These are phyloP conservation scores for Solanum aculeatissimum DNA, from an alignment of 305 asterid genomes.

Conservation along the genomic window DNA sequence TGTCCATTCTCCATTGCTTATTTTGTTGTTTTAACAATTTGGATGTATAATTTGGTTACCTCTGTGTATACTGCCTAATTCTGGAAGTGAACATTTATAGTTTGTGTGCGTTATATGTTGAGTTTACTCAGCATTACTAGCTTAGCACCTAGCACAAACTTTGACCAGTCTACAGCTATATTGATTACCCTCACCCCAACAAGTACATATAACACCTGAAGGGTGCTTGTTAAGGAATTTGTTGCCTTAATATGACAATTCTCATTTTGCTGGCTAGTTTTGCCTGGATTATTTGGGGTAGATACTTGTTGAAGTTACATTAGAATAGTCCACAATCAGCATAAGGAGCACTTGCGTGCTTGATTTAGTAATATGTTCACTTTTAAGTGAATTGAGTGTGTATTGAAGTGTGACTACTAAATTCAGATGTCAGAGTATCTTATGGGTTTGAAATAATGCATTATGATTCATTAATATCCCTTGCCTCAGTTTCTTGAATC, in stretches of 20 bases:
- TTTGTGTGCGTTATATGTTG: not conserved
- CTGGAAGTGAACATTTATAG: not conserved
- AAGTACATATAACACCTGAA: not conserved
- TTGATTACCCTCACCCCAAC: not conserved
- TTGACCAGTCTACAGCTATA: not conserved
- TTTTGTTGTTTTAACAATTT: not conserved
- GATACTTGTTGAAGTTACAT: not conserved
- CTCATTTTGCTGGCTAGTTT: not conserved
- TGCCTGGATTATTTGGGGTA: not conserved
- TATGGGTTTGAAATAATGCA: not conserved
- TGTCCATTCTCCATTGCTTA: not conserved
- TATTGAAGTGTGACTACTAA: not conserved
- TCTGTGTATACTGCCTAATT: not conserved
- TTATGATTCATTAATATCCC: not conserved
- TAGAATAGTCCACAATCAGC: not conserved
- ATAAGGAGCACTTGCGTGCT: not conserved
- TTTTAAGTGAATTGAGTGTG: not conserved
- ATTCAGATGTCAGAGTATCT: not conserved
- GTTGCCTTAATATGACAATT: not conserved
- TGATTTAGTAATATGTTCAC: not conserved
- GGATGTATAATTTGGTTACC: not conserved
- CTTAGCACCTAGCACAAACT: not conserved
- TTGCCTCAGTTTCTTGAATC: not conserved
- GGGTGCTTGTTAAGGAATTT: not conserved
- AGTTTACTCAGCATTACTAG: not conserved